Evolutionary conservation across 345 rosid species (phyloP).

Genomic region (Syzygium grande): DNA sequence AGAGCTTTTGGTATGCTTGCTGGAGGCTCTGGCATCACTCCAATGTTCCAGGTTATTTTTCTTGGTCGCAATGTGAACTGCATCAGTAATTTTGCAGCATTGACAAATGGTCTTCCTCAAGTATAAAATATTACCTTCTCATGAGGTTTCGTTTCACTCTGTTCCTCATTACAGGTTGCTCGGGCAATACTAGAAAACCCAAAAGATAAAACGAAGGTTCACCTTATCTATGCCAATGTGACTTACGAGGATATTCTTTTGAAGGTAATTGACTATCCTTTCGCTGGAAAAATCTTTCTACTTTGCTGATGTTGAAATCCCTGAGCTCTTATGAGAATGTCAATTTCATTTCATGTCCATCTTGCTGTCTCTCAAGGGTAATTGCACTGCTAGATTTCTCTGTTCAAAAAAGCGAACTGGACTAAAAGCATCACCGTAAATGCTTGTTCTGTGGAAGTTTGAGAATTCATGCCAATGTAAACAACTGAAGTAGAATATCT

Average conservation of each 20-base stretch:
- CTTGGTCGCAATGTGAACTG: background rate
- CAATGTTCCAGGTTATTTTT: slow-evolving; percentile 86
- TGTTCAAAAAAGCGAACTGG: background rate
- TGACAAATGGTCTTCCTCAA: background rate
- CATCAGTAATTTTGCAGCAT: background rate
- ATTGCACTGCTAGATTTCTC: background rate
- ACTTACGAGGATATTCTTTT: slow-evolving; percentile 85
- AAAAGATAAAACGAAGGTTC: slow-evolving; percentile 66
- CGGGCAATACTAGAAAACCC: slow-evolving; percentile 93
- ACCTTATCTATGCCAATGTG: slow-evolving; percentile 91
- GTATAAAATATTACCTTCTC: background rate
- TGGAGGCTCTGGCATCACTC: slow-evolving; percentile 99
- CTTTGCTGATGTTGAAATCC: background rate
- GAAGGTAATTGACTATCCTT: slow-evolving; percentile 39
- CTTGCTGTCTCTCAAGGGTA: background rate
- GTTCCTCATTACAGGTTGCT: slow-evolving; percentile 49
- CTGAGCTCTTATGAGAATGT: background rate
- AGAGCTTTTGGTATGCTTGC: slow-evolving; percentile 97
- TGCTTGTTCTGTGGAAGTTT: background rate
- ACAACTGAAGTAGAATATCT: background rate
- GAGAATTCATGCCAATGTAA: background rate
- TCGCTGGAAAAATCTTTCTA: background rate
- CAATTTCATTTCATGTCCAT: background rate
- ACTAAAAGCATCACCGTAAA: background rate
- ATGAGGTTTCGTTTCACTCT: background rate